Conservation (phyloP, 208 protist species). For the Trypanosoma vivax region DNA sequence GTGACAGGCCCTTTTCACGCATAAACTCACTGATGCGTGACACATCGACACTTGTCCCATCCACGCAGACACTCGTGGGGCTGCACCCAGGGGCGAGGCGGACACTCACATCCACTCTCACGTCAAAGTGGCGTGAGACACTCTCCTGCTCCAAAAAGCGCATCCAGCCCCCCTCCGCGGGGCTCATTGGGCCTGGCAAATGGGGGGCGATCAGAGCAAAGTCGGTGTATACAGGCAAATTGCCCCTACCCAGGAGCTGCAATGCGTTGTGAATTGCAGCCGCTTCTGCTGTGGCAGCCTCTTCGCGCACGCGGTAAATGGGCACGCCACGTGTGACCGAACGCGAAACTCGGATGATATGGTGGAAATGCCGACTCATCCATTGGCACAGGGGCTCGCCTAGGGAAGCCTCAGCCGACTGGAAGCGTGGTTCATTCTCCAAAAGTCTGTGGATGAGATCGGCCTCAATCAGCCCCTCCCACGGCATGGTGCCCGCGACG, state of each 20-base stretch:
- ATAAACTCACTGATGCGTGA: slow-evolving; percentile 17
- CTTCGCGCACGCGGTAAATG: slow-evolving; percentile 23
- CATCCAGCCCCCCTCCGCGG: slow-evolving; percentile 18
- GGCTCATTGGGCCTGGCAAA: slow-evolving; percentile 22
- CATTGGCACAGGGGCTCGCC: slow-evolving; percentile 28
- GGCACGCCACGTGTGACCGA: slow-evolving; percentile 43
- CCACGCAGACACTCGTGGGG: slow-evolving; percentile 25
- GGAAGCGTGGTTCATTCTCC: slow-evolving; percentile 15
- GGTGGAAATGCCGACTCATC: slow-evolving; percentile 30
- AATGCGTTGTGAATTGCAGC: slow-evolving; percentile 26
- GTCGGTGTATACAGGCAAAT: slow-evolving; percentile 62
- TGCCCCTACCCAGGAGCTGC: slow-evolving; percentile 33
- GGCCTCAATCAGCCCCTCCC: slow-evolving; percentile 57
- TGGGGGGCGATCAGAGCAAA: slow-evolving; percentile 31
- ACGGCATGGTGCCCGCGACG: slow-evolving; percentile 33
- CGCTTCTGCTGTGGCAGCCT: slow-evolving; percentile 6
- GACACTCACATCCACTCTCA: slow-evolving; percentile 34
- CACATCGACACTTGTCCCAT: slow-evolving; percentile 30
- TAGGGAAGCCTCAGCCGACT: slow-evolving; percentile 5
- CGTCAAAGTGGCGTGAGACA: slow-evolving; percentile 27
- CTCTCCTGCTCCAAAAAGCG: slow-evolving; percentile 8
- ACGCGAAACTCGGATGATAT: slow-evolving; percentile 39
- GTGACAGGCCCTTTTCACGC: slow-evolving; percentile 3
- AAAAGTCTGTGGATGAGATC: slow-evolving; percentile 26
- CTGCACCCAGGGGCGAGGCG: slow-evolving; percentile 11